Percentiles rank a stretch among this genome's conserved stretches.
phyloP scores from a whole-genome alignment of 148 eudicot genomes.

The Rhododendron simsii region DNA sequence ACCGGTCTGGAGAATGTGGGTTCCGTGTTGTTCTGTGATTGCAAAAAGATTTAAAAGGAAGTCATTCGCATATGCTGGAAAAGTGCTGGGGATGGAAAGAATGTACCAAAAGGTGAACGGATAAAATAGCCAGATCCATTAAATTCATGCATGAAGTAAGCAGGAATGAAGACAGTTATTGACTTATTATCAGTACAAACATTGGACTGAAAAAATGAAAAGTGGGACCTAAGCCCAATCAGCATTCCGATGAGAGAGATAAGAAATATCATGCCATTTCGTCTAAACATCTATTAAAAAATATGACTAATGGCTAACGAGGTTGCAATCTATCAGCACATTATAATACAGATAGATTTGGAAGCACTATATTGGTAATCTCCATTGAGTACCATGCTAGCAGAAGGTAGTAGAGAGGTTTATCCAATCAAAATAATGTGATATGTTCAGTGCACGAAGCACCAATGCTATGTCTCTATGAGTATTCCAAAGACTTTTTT shows the following conservation, averaged over 20 bases:
- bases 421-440: neutral
- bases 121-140: neutral
- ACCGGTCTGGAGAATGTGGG: conserved; percentile 87
- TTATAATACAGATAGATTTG: neutral
- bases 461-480: neutral
- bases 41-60: neutral
- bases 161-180: neutral
- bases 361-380: neutral
- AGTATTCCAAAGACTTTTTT: neutral
- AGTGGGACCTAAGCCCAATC: neutral
- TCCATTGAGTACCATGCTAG: neutral
- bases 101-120: neutral
- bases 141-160: neutral
- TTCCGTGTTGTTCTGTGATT: conserved; percentile 79
- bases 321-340: neutral
- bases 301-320: neutral
- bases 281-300: neutral
- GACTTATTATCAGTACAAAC: neutral
- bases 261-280: neutral
- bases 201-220: neutral
- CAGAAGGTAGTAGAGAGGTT: neutral
- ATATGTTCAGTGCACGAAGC: neutral
- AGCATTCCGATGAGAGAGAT: neutral
- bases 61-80: neutral
- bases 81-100: neutral